phyloP scores from a whole-genome alignment of 805 yeast species.

The Barnettozyma populi region DNA sequence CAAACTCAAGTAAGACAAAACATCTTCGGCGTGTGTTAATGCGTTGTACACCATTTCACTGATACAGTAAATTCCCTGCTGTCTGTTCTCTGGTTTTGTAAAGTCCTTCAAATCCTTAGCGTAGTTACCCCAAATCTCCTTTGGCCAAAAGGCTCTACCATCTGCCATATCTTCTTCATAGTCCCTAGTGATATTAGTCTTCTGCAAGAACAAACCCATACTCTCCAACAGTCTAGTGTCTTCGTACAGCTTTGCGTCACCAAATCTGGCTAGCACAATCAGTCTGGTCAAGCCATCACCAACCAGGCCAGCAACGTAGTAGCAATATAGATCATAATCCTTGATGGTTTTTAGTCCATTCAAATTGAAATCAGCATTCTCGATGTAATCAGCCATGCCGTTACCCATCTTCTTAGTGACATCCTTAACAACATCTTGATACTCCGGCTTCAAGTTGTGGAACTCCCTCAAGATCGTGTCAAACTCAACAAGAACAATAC shows the following conservation, averaged over 20 bases:
- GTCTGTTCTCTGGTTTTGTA: constrained; percentile 38
- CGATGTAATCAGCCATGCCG: constrained; percentile 94
- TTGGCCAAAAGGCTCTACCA: constrained; percentile 94
- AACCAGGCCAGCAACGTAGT: constrained; percentile 95
- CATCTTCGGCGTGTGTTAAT: constrained; percentile 70
- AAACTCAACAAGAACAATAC: constrained; percentile 76
- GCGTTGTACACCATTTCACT: constrained; percentile 79
- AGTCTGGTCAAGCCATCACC: constrained; percentile 92
- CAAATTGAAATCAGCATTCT: constrained; percentile 69
- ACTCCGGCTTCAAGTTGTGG: constrained; percentile 65
- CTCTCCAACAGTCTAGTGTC: constrained; percentile 61
- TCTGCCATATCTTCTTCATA: constrained; percentile 87
- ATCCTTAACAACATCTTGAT: constrained; percentile 72
- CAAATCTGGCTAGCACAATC: constrained; percentile 70
- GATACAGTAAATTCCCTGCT: constrained; percentile 66
- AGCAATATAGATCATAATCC: constrained; percentile 90
- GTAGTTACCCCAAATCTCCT: constrained; percentile 85
- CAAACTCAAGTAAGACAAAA: constrained; percentile 66
- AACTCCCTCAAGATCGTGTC: constrained; percentile 63
- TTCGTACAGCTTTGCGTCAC: constrained; percentile 47
- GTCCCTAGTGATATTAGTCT: constrained; percentile 94
- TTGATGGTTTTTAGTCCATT: constrained; percentile 72
- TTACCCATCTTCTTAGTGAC: constrained; percentile 87
- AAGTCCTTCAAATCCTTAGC: constrained; percentile 61
- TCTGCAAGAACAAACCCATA: constrained; percentile 94